phyloP scores from a whole-genome alignment of 345 rosid species.

The Ailanthus altissimus region DNA sequence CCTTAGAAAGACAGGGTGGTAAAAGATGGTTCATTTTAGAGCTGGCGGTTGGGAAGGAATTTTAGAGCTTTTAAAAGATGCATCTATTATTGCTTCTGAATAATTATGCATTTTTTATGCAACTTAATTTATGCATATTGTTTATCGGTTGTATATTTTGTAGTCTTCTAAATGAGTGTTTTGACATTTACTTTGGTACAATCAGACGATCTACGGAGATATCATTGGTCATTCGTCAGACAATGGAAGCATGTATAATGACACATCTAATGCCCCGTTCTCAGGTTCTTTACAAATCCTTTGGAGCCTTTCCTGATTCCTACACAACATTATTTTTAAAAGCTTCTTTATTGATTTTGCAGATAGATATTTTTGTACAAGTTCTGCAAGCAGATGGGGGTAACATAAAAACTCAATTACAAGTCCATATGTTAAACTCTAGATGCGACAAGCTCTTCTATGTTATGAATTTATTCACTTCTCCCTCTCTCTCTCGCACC shows the following conservation, averaged over 20 bases:
- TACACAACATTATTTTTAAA: conserved; percentile 7
- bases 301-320: neutral
- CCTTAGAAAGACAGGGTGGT: neutral
- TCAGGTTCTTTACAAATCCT: conserved; percentile 55
- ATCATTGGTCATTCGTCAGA: conserved; percentile 87
- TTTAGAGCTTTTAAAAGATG: conserved; percentile 1
- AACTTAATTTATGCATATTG: neutral
- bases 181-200: conserved; percentile 14
- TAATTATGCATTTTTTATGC: neutral
- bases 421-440: conserved; percentile 2
- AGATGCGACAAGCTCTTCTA: conserved; percentile 9
- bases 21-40: neutral
- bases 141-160: neutral
- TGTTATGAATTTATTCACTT: neutral
- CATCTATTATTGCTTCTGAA: neutral
- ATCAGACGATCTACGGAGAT: conserved; percentile 96
- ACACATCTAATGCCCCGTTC: conserved; percentile 86
- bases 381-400: conserved; percentile 99
- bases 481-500: too few relatives aligned
- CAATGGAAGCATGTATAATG: conserved; percentile 91
- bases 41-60: neutral
- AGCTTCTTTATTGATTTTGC: conserved; percentile 26
- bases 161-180: conserved; percentile 7
- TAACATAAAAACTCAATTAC: conserved; percentile 31
- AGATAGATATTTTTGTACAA: conserved; percentile 94